These are phyloP conservation scores for Candida xiaguanensis DNA, from an alignment of 805 yeast genomes.

Conservation along the genomic window DNA sequence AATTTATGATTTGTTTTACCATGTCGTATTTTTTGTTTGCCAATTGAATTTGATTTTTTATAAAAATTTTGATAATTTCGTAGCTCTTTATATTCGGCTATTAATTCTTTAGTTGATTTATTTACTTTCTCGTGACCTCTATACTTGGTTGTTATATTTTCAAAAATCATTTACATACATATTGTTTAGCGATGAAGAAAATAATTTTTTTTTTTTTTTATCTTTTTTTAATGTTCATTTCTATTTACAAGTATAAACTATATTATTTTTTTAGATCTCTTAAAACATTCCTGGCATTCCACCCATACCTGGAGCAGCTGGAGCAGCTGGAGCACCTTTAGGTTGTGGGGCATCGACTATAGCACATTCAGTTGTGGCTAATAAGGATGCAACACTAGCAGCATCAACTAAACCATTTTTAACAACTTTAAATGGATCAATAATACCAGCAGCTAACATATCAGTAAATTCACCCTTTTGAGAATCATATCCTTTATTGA, in stretches of 20 bases:
- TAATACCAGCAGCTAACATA: conserved; percentile 95
- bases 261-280: not conserved
- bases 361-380: conserved; percentile 98
- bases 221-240: conserved; percentile 5
- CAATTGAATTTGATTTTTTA: conserved; percentile 7
- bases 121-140: conserved; percentile 6
- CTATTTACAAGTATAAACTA: conserved; percentile 6
- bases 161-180: conserved; percentile 9
- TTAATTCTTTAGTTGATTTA: conserved; percentile 5
- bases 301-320: conserved; percentile 47
- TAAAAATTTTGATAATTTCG: conserved; percentile 13
- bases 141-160: conserved; percentile 9
- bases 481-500: conserved; percentile 88
- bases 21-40: conserved; percentile 10
- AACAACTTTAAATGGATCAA: conserved; percentile 98
- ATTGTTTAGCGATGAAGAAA: not conserved
- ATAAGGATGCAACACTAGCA: conserved; percentile 92
- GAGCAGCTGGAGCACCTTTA: conserved; percentile 45
- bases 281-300: conserved; percentile 33
- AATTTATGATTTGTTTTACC: conserved; percentile 12
- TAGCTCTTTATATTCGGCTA: conserved; percentile 18
- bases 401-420: conserved; percentile 95
- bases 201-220: conserved; percentile 7
- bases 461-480: conserved; percentile 91
- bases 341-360: conserved; percentile 94